A percentile compares a stretch with the other conserved stretches of the same genome.
phyloP scores from a whole-genome alignment of 331 rosid genomes.

The Telfairia occidentalis region DNA sequence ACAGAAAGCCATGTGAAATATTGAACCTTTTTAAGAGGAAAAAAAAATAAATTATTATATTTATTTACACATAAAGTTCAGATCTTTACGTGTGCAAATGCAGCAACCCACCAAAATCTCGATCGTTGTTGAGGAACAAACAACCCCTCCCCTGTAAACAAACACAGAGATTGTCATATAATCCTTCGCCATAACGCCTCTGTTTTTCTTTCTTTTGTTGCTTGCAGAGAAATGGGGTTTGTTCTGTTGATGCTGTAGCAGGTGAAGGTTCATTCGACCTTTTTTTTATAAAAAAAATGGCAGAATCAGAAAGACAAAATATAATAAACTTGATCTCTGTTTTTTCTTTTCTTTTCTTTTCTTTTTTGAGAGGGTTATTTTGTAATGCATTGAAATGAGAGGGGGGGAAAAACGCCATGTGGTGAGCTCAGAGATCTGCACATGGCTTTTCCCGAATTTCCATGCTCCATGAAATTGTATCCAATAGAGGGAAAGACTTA shows the following conservation, averaged over 20 bases:
- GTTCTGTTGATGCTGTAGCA: not conserved
- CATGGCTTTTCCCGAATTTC: slow-evolving; percentile 64
- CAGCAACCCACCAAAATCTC: not conserved
- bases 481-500: slow-evolving; percentile 19
- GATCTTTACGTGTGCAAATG: not conserved
- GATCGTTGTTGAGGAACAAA: not conserved
- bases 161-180: not conserved
- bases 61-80: not conserved
- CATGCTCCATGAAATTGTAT: slow-evolving; percentile 23
- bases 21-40: not conserved
- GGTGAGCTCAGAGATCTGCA: slow-evolving; percentile 69
- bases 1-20: slow-evolving; percentile 9
- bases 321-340: not conserved
- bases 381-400: slow-evolving; percentile 9
- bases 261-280: not conserved
- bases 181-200: not conserved
- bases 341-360: not conserved
- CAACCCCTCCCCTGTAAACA: not conserved
- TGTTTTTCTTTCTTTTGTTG: not conserved
- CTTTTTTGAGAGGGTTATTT: too few relatives aligned
- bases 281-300: not conserved
- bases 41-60: too few relatives aligned
- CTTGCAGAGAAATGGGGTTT: not conserved
- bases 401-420: slow-evolving; percentile 46
- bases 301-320: not conserved